Evolutionary conservation across 192 early-diverging fungal species (phyloP), one percentile per base, ranked within the genome.

Genomic region (Coemansia sp.): DNA sequence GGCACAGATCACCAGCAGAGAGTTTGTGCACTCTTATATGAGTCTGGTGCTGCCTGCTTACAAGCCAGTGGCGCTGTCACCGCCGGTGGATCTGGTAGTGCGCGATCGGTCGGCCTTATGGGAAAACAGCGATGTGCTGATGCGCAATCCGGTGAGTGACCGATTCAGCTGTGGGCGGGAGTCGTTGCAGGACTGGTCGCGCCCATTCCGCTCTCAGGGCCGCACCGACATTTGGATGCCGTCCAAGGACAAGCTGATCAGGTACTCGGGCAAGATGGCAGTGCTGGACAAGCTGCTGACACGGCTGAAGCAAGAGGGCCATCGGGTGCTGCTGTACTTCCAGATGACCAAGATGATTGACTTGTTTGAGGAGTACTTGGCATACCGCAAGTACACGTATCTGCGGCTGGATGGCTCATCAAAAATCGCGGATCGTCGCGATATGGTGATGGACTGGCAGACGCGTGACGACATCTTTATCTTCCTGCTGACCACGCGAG

Each of bases 401-500:
- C 71, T 94, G 50, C 87, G 93, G 13, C 69, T 95, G 35, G 93
- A 95, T 69, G 93, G 93, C 1, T 89, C 89, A 2, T 89, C 89
- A 38, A 88, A 86, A 72, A 91, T 93, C 33, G 83, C 83, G 2
- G 91, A 96, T 47, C 88, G 93, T 48, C 85, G 89, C 15, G 89
- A 91, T 58, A 88, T 94, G 85, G 92, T 95, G n/a, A 82, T 83
- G 45, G 93, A 94, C 65, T 94, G 90, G 90, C 93, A 94, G 70
- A 92, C 91, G 5, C 70, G 79, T 53, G 81, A 84, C 30, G 91
- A 94, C 50, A 85, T 92, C 26, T 94, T 94, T 54, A 87, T 90
- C 39, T 93, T 91, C 50, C 68, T 91, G 74, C 83, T 91, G 28
- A 88, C 86, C 70, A 91, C 90, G 3, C 82, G 91, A 55, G 91